Percentiles rank a stretch among this genome's conserved stretches.
phyloP scores from a whole-genome alignment of 2,329 filamentous ascomycete genomes.

The Lachnellula arida region DNA sequence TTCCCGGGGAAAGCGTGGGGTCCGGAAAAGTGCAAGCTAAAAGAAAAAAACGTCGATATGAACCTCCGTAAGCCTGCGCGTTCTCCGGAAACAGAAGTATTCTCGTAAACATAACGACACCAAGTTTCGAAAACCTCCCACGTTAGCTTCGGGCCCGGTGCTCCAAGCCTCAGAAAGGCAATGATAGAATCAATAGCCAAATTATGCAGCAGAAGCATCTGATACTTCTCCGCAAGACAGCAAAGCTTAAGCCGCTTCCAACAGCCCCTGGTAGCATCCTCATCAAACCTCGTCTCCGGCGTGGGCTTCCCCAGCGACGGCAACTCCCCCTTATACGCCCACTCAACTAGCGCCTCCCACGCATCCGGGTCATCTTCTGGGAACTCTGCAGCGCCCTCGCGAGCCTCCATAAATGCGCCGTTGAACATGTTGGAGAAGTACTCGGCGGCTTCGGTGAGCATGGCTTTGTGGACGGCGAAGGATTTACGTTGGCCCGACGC shows the following conservation, averaged over 20 bases:
- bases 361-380: slow-evolving; percentile 4
- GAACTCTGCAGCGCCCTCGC: background rate
- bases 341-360: slow-evolving; percentile 2
- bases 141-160: background rate
- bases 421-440: slow-evolving; percentile 11
- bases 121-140: background rate
- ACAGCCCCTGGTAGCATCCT: background rate
- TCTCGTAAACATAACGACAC: background rate
- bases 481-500: too few species aligned
- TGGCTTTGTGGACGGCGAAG: slow-evolving; percentile 2
- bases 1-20: too few species aligned
- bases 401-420: background rate
- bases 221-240: slow-evolving; percentile 7
- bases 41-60: background rate
- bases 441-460: slow-evolving; percentile 6
- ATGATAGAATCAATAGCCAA: slow-evolving; percentile 4
- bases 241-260: slow-evolving; percentile 3
- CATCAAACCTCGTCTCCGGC: background rate
- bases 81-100: background rate
- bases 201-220: slow-evolving; percentile 3
- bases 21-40: too few species aligned
- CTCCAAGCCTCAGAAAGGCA: background rate
- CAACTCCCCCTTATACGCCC: slow-evolving; percentile 1
- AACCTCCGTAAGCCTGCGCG: background rate
- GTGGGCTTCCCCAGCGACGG: background rate